Base-by-base conservation (phyloP, 371 early-diverging fungal genomes). In the Apophysomyces sp. region DNA sequence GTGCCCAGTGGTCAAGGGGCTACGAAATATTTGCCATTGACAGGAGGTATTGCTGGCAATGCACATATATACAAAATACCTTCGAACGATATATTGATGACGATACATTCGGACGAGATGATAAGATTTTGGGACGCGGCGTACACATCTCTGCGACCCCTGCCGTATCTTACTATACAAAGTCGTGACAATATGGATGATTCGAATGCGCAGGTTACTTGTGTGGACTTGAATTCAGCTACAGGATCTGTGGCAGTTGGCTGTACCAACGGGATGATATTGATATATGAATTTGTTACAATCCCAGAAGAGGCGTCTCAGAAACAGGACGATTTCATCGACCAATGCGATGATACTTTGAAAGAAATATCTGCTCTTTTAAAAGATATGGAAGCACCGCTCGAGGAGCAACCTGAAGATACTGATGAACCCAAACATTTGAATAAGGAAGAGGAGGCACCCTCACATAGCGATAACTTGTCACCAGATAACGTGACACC, bases 61-160 rank as follows among this genome's bases (percentile, higher is more conserved):
- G 69, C 71, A 7, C 83, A 84, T 52, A 67, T 78, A 15, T 76
- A 79, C 34, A 72, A 72, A 13, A 55, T 84, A 11, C 62, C 65
- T 2, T 76, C 78, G 2, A 77, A 73, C 31, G 86, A 86, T 60
- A 37, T 86, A 5, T 56, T 86, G 18, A 56, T 83, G 2, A 84
- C 86, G 0, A 71, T 77, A 18, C 86, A 86, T 55, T 67, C 65
- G 6, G 74, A 73, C 18, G 67, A 68, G 31, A 65, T 73, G 16
- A 62, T 86, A 28, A 78, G 77, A 1, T 80, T 82, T 54, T 86
- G 84, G 83, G 86, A 86, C 44, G 83, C 86, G 4, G 73, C 84
- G 0, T 81, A 64, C 57, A 74, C 76, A n/a, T 67, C 73, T 0
- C 68, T 80, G 21, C 67, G 79, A 2, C 84, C 84, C 2, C 58